Conservation (phyloP, 805 yeast genomes). For the Nematodospora valgi region DNA sequence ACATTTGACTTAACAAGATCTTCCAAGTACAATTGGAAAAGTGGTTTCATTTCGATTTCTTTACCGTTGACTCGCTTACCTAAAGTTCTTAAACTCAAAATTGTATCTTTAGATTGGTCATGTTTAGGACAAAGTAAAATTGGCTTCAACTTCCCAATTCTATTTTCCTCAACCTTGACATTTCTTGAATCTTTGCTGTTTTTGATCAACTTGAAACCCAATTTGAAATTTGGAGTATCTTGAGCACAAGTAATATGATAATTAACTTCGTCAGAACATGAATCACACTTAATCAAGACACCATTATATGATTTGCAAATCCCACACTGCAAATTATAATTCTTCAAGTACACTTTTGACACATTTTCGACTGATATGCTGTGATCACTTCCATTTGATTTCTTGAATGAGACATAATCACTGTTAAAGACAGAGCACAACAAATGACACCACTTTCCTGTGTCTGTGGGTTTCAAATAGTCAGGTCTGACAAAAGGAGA, state of each 20-base stretch:
- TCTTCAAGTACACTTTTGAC: conserved; percentile 23
- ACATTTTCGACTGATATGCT: conserved; percentile 26
- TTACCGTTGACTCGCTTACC: conserved; percentile 28
- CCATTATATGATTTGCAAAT: conserved; percentile 50
- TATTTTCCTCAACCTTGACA: conserved; percentile 19
- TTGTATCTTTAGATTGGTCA: conserved; percentile 13
- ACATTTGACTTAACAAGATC: conserved; percentile 22
- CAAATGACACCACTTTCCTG: conserved; percentile 76
- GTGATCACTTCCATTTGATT: conserved; percentile 10
- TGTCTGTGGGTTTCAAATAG: conserved; percentile 57
- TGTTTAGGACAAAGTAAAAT: conserved; percentile 44
- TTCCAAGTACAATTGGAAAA: conserved; percentile 38
- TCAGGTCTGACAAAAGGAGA: conserved; percentile 47
- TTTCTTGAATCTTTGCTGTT: conserved; percentile 20
- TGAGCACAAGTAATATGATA: conserved; percentile 62
- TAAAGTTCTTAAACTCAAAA: conserved; percentile 23
- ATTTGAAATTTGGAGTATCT: conserved; percentile 36
- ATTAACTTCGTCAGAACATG: conserved; percentile 33
- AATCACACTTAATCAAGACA: conserved; percentile 44
- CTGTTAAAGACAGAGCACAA: conserved; percentile 61
- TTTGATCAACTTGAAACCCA: conserved; percentile 52
- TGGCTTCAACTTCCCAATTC: conserved; percentile 43
- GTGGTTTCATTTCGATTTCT: conserved; percentile 31
- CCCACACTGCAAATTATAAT: conserved; percentile 36
- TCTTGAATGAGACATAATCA: conserved; percentile 24